A percentile compares a stretch with the other conserved stretches of the same genome.
Evolutionary conservation across 306 rosid species (phyloP).

Genomic region (Ormosia semicastrata): DNA sequence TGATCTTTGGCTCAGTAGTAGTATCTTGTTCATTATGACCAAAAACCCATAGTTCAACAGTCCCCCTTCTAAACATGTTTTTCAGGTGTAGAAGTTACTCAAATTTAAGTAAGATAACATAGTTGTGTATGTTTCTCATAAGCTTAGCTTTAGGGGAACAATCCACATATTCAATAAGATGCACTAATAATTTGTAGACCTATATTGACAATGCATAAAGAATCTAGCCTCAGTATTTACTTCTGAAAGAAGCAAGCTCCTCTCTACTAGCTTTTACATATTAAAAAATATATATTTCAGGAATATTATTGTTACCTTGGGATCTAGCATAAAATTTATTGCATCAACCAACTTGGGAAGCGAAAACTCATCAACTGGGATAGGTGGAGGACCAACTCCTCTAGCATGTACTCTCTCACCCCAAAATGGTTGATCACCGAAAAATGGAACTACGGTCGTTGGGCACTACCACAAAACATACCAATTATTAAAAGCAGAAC

Average conservation of each 20-base stretch:
- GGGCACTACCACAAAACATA: slow-evolving; percentile 67
- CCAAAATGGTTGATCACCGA: slow-evolving; percentile 99
- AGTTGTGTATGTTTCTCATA: not conserved
- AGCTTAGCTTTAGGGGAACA: not conserved
- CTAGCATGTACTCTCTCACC: slow-evolving; percentile 92
- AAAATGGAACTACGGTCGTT: slow-evolving; percentile 89
- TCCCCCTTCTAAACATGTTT: not conserved
- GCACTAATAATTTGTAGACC: not conserved
- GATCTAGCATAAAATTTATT: slow-evolving; percentile 79
- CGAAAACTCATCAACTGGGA: slow-evolving; percentile 89
- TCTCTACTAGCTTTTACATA: not conserved
- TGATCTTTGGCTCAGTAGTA: not conserved
- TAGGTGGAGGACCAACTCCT: slow-evolving; percentile 95
- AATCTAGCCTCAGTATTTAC: not conserved
- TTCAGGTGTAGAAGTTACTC: not conserved
- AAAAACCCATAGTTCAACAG: not conserved
- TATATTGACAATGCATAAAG: not conserved
- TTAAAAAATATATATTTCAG: not conserved
- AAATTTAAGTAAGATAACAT: not conserved
- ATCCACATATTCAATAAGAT: not conserved
- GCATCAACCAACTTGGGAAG: slow-evolving; percentile 79
- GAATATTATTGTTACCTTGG: slow-evolving; percentile 58
- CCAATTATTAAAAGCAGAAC: slow-evolving; percentile 5
- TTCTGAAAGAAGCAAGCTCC: not conserved
- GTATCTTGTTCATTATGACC: not conserved